phyloP scores from a whole-genome alignment of 1,284 basidiomycete species.

The Pseudozyma thailandica region DNA sequence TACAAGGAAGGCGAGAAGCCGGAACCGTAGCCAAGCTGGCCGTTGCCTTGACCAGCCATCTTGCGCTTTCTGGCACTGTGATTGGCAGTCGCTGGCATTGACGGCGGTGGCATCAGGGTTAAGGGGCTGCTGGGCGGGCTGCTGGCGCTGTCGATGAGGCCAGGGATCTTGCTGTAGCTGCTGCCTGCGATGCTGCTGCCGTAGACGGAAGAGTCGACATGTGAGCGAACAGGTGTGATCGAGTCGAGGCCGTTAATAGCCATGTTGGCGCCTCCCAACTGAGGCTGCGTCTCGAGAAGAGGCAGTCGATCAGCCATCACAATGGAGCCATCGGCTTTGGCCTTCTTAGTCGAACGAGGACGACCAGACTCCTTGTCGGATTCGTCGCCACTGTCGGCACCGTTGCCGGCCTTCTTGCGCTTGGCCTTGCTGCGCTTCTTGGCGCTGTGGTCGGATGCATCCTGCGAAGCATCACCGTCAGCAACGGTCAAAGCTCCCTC shows the following conservation, averaged over 20 bases:
- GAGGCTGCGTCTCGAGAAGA: conserved; percentile 46
- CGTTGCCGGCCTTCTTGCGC: conserved; percentile 36
- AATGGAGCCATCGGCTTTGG: conserved; percentile 7
- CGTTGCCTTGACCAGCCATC: conserved; percentile 43
- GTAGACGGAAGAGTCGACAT: conserved; percentile 29
- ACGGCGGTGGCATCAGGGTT: conserved; percentile 57
- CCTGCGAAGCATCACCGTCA: conserved; percentile 13
- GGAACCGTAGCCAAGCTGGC: conserved; percentile 35
- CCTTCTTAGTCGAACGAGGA: conserved; percentile 26
- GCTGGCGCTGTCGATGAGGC: conserved; percentile 58
- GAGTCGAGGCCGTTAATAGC: conserved; percentile 37
- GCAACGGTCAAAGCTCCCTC: conserved; percentile 12
- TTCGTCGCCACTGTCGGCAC: conserved; percentile 32
- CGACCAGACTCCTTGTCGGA: conserved; percentile 30
- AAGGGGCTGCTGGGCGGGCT: conserved; percentile 59
- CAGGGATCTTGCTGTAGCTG: conserved; percentile 50
- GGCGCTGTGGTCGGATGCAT: conserved; percentile 15
- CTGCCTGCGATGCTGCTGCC: conserved; percentile 52
- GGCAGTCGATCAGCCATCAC: conserved; percentile 34
- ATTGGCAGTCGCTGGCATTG: conserved; percentile 43
- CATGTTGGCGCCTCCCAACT: conserved; percentile 18
- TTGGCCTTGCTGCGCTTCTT: conserved; percentile 46
- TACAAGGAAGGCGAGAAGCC: conserved; percentile 44
- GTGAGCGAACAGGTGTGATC: conserved; percentile 47
- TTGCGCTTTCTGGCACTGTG: conserved; percentile 58